A percentile compares a stretch with the other conserved stretches of the same genome.
Conservation (phyloP, 176 grass and related monocot genomes). For the Alloteropsis semialata region DNA sequence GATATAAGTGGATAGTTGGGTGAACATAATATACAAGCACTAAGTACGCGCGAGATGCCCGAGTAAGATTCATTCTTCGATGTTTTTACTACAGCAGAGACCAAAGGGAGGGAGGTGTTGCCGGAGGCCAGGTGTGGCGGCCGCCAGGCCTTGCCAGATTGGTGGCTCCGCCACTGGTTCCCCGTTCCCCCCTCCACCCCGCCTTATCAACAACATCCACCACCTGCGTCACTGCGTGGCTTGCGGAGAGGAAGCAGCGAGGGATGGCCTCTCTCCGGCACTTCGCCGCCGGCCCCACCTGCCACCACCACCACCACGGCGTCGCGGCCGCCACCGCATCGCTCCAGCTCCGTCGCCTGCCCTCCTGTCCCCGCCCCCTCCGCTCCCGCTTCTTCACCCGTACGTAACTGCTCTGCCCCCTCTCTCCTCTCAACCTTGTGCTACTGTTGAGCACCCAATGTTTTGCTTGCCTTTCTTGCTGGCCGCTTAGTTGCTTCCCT, state of each 20-base stretch:
- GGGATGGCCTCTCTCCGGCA: constrained; percentile 55
- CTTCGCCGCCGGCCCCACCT: constrained; percentile 35
- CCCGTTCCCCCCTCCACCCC: neutral
- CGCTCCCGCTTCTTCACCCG: constrained; percentile 33
- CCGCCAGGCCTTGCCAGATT: too few species aligned
- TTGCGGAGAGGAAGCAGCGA: neutral
- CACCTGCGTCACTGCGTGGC: neutral
- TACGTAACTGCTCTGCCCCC: neutral
- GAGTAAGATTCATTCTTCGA: too few species aligned
- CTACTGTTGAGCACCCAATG: neutral
- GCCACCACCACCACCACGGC: neutral
- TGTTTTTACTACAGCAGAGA: too few species aligned
- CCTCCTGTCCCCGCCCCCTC: neutral
- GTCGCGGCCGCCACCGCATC: constrained; percentile 4
- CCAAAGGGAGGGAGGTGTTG: too few species aligned
- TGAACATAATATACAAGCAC: too few species aligned
- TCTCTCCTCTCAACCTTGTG: neutral
- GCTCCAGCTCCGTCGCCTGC: neutral
- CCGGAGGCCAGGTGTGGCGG: too few species aligned
- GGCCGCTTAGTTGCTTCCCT: neutral
- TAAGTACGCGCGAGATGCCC: too few species aligned
- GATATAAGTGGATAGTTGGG: too few species aligned
- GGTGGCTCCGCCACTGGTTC: too few species aligned
- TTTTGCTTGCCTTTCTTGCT: neutral
- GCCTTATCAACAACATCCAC: neutral